These are phyloP conservation scores for Seiridium cupressi DNA, from an alignment of 2,329 filamentous ascomycete species.

Conservation along the genomic window DNA sequence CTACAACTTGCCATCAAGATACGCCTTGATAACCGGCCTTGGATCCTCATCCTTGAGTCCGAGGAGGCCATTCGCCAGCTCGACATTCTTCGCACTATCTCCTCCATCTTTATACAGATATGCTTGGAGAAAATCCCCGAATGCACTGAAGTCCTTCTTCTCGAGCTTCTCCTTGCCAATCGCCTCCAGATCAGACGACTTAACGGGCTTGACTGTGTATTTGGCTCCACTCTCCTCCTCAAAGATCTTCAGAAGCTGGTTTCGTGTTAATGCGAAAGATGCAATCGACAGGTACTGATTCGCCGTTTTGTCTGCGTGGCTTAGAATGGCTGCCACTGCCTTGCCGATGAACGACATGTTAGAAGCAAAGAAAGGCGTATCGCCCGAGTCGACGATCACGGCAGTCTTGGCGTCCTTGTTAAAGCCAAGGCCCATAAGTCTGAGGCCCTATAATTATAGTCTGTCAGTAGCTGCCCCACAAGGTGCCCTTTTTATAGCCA, in stretches of 20 bases:
- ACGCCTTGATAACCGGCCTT: conserved; percentile 17
- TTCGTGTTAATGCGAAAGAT: conserved; percentile 57
- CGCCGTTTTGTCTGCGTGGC: conserved; percentile 45
- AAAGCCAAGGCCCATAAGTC: conserved; percentile 38
- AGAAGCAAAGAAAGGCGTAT: conserved; percentile 47
- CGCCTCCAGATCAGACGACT: conserved; percentile 32
- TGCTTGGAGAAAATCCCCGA: conserved; percentile 21
- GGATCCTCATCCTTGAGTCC: conserved; percentile 24
- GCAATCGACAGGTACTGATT: conserved; percentile 59
- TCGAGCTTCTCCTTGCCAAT: conserved; percentile 39
- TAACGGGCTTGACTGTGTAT: conserved; percentile 43
- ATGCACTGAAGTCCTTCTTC: conserved; percentile 35
- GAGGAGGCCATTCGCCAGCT: conserved; percentile 20
- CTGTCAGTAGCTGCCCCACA: neutral
- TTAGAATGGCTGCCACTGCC: conserved; percentile 49
- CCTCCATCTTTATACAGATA: conserved; percentile 23
- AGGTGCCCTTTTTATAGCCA: neutral
- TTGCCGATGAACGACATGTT: conserved; percentile 50
- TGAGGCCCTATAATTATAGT: neutral
- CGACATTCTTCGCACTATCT: conserved; percentile 15
- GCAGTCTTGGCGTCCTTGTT: conserved; percentile 46
- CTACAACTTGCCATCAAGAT: conserved; percentile 13
- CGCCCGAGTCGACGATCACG: conserved; percentile 55
- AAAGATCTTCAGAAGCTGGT: conserved; percentile 50
- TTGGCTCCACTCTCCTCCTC: conserved; percentile 52